A percentile compares a stretch with the other conserved stretches of the same genome.
phyloP scores from a whole-genome alignment of 2,329 filamentous ascomycete genomes.

The Iodosphaeria phyllophila region DNA sequence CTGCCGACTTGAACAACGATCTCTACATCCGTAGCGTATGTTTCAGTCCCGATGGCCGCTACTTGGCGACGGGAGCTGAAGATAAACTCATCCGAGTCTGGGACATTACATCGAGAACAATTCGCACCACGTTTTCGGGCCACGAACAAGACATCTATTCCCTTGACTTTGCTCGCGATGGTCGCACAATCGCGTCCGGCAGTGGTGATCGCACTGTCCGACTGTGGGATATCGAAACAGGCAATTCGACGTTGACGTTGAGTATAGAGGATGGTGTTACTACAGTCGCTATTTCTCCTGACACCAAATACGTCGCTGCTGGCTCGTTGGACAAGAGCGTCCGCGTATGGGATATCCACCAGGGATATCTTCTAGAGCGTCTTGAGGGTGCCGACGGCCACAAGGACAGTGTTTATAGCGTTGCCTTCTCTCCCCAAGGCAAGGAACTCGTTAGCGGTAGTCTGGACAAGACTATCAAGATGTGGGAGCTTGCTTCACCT shows the following conservation, averaged over 20 bases:
- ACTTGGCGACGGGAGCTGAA: slow-evolving; percentile 87
- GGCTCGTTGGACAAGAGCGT: slow-evolving; percentile 96
- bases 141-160: slow-evolving; percentile 99
- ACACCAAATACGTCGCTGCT: slow-evolving; percentile 84
- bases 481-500: slow-evolving; percentile 80
- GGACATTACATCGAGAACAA: slow-evolving; percentile 72
- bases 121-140: slow-evolving; percentile 85
- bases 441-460: slow-evolving; percentile 86
- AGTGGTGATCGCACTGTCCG: slow-evolving; percentile 89
- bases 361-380: slow-evolving; percentile 72
- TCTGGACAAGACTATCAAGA: slow-evolving; percentile 96
- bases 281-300: slow-evolving; percentile 90
- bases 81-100: slow-evolving; percentile 96
- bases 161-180: slow-evolving; percentile 84
- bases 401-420: slow-evolving; percentile 92
- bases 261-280: slow-evolving; percentile 95
- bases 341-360: slow-evolving; percentile 83
- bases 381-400: slow-evolving; percentile 87
- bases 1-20: slow-evolving; percentile 72
- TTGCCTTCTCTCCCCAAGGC: slow-evolving; percentile 87
- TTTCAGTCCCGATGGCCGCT: slow-evolving; percentile 92
- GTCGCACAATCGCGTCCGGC: slow-evolving; percentile 84
- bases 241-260: slow-evolving; percentile 65
- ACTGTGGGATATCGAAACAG: slow-evolving; percentile 85
- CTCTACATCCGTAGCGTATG: slow-evolving; percentile 95